phyloP scores from a whole-genome alignment of 2,329 filamentous ascomycete genomes.

The Trichoderma atrobrunneum region DNA sequence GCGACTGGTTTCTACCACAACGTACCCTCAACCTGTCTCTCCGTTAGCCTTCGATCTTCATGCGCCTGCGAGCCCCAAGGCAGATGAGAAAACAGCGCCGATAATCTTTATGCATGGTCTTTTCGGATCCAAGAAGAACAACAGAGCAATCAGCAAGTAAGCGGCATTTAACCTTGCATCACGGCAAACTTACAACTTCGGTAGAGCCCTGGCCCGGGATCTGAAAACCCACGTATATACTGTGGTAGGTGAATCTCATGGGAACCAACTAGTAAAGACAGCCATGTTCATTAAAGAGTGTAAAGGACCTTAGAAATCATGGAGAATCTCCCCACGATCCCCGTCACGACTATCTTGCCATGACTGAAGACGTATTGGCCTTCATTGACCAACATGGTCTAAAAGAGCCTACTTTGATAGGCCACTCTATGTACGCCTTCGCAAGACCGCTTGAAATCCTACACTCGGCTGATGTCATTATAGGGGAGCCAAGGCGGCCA shows the following conservation, averaged over 20 bases:
- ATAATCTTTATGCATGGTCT: constrained; percentile 90
- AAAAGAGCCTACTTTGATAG: constrained; percentile 73
- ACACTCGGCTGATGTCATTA: background rate
- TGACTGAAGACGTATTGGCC: constrained; percentile 77
- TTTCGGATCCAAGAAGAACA: constrained; percentile 95
- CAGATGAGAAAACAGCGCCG: constrained; percentile 49
- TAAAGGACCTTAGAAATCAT: constrained; percentile 85
- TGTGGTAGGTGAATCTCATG: constrained; percentile 53
- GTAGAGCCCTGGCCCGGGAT: constrained; percentile 75
- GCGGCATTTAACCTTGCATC: background rate
- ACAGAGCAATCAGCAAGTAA: constrained; percentile 90
- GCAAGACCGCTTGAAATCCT: background rate
- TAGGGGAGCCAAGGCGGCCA: constrained; percentile 88
- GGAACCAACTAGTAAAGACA: background rate
- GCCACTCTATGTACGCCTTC: constrained; percentile 76
- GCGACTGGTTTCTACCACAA: background rate
- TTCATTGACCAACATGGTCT: constrained; percentile 74
- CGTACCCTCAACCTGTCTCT: constrained; percentile 21
- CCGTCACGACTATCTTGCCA: constrained; percentile 74
- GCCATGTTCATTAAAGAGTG: constrained; percentile 7
- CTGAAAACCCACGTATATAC: constrained; percentile 78
- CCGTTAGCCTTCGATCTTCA: constrained; percentile 65
- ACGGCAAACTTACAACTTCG: constrained; percentile 18
- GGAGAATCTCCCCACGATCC: constrained; percentile 79
- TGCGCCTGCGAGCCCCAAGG: constrained; percentile 46